phyloP scores from a whole-genome alignment of 768 basidiomycete genomes.

The Leucosporidium creatinivorum region DNA sequence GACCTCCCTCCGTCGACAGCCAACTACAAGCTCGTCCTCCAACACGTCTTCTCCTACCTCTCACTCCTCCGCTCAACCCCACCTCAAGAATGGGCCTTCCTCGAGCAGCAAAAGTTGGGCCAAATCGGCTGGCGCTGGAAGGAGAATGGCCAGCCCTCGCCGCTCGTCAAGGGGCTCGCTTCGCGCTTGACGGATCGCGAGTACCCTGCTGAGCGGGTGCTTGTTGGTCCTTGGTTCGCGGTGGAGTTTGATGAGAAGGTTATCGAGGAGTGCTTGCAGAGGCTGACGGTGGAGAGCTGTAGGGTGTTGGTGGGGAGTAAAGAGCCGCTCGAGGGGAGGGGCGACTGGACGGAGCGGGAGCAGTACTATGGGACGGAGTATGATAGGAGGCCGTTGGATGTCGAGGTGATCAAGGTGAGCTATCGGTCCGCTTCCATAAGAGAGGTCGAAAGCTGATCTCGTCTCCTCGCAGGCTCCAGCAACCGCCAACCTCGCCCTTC shows the following conservation, averaged over 20 bases:
- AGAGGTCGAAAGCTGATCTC: no score
- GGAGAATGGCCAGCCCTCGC: slow-evolving; percentile 46
- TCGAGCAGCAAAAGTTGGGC: slow-evolving; percentile 65
- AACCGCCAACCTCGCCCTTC: slow-evolving; percentile 65
- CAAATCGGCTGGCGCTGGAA: slow-evolving; percentile 71
- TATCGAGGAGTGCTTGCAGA: slow-evolving; percentile 57
- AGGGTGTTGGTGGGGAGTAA: slow-evolving; percentile 72
- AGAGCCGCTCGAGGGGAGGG: slow-evolving; percentile 51
- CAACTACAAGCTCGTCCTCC: slow-evolving; percentile 63
- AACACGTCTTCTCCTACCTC: slow-evolving; percentile 65
- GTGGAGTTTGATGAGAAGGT: slow-evolving; percentile 67
- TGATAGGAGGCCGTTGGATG: slow-evolving; percentile 33
- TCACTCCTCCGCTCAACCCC: slow-evolving; percentile 42
- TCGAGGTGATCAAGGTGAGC: no score
- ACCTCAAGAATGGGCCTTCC: slow-evolving; percentile 53
- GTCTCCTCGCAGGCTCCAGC: slow-evolving; percentile 41
- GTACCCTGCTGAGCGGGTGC: slow-evolving; percentile 62
- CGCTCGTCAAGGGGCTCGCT: slow-evolving; percentile 11
- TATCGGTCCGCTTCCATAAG: no score
- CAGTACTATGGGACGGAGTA: slow-evolving; percentile 82
- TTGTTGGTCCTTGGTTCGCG: slow-evolving; percentile 61
- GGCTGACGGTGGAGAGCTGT: slow-evolving; percentile 53
- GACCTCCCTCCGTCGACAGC: slow-evolving; percentile 45
- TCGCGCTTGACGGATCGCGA: slow-evolving; percentile 57
- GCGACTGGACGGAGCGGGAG: slow-evolving; percentile 54